Base-by-base conservation (phyloP, 768 basidiomycete species). In the Coprinopsis strossmayeri region DNA sequence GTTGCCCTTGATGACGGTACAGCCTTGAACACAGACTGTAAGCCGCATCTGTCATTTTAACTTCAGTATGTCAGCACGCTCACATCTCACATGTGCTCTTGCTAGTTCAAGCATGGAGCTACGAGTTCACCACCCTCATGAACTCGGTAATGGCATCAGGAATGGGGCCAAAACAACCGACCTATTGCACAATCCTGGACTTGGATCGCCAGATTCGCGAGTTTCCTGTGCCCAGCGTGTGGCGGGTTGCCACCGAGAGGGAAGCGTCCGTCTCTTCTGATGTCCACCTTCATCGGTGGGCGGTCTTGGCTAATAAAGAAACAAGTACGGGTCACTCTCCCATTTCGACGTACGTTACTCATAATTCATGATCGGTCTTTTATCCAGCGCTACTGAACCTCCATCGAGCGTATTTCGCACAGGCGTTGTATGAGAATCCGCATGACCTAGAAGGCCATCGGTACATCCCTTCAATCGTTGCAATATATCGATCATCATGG, bases 401-500 rank as follows among this genome's bases (percentile, higher is more conserved):
- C 13, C 85, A 87, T 57, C 71, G 84, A 24, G 69, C 77, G 13
- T 85, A 84, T 60, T 82, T 87, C 56, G 78, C 78, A 1, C 79
- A 79, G 55, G 82, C 83, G 0, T 61, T 88, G 17, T 75, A 77
- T 44, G 84, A 85, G 38, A 67, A 69, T 42, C 78, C 81, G 0
- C 55, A 63, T 5, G 80, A 86, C 47, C 66, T 79, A 2, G 66
- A 81, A 41, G 71, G 71, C 48, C 84, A 87, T 56, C 73, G 69
- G 55, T 87, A 79, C 59, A 72, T 78, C 0, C 79, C 81, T 1
- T 89, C 87, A 1, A 81, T 87, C 3, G 73, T 84, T 61, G 81
- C 87, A 0, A 77, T 78, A 12, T 87, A 84, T 62, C 81, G 83
- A 1, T 83, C 82, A 1, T 79, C 84, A 3, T 87, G 82, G 79